Evolutionary conservation across 805 yeast species (phyloP).

Genomic region (Candida sithepensis): DNA sequence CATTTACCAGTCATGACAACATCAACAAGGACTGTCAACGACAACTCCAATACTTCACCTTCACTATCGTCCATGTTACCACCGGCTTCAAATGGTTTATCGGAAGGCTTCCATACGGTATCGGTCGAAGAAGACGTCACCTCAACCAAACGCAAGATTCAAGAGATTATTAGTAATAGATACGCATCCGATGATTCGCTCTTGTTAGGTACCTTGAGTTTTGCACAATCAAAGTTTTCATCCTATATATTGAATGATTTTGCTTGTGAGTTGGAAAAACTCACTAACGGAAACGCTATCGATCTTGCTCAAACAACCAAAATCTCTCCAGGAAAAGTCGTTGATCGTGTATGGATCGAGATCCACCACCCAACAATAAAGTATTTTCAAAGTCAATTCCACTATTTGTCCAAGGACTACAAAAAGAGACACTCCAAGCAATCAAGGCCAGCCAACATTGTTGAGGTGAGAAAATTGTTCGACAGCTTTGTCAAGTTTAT

Average conservation of each 20-base stretch:
- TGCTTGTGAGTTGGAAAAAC: constrained; percentile 8
- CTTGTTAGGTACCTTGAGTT: constrained; percentile 45
- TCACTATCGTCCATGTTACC: background rate
- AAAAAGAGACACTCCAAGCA: constrained; percentile 15
- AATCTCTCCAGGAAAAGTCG: constrained; percentile 27
- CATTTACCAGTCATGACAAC: constrained; percentile 1
- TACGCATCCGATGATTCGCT: constrained; percentile 38
- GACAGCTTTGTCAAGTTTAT: constrained; percentile 48
- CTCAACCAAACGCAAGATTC: constrained; percentile 28
- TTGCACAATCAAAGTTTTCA: constrained; percentile 45
- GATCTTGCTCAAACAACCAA: constrained; percentile 2
- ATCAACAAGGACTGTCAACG: background rate
- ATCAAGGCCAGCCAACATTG: constrained; percentile 29
- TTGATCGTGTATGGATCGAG: constrained; percentile 56
- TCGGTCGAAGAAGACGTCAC: constrained; percentile 20
- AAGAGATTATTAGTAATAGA: constrained; percentile 26
- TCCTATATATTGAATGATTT: constrained; percentile 40
- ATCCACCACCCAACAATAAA: constrained; percentile 65
- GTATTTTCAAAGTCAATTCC: constrained; percentile 43
- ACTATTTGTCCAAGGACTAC: constrained; percentile 13
- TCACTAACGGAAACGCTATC: background rate
- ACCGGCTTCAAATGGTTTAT: background rate
- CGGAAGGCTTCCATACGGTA: background rate
- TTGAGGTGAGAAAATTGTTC: constrained; percentile 56
- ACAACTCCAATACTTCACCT: background rate